A percentile compares a stretch with the other conserved stretches of the same genome.
Evolutionary conservation across 108 stramenopile genomes (phyloP).

Genomic region (Skeletonema costatum): DNA sequence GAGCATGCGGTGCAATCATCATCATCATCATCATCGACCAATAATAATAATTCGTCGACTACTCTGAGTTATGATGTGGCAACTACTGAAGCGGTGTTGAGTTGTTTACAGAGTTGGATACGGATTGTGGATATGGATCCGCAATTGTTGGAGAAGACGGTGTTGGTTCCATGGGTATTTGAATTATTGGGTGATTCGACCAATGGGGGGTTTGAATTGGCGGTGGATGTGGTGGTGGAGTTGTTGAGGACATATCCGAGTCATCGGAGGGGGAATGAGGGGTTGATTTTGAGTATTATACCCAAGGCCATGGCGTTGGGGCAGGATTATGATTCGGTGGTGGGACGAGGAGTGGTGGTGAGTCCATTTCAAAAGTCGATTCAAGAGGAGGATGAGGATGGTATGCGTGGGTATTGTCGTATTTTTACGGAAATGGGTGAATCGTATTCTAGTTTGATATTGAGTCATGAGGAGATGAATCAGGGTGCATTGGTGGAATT

Average conservation of each 20-base stretch:
- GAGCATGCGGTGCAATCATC: constrained; percentile 18
- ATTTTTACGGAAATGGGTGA: constrained; percentile 96
- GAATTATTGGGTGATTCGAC: constrained; percentile 35
- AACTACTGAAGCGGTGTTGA: constrained; percentile 49
- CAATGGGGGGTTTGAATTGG: constrained; percentile 67
- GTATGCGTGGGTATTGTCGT: constrained; percentile 83
- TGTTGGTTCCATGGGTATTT: constrained; percentile 41
- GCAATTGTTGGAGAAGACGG: constrained; percentile 30
- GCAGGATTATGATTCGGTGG: neutral
- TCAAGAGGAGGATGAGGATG: constrained; percentile 81
- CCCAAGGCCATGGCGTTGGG: constrained; percentile 70
- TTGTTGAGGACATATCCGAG: constrained; percentile 78
- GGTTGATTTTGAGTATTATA: constrained; percentile 71
- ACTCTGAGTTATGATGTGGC: constrained; percentile 13
- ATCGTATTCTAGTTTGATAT: constrained; percentile 87
- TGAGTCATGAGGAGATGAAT: constrained; percentile 53
- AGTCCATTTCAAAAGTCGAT: constrained; percentile 40
- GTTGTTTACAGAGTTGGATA: constrained; percentile 71
- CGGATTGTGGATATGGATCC: constrained; percentile 75
- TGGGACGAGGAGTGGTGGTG: neutral
- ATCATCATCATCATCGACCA: too few species aligned
- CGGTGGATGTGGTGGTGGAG: constrained; percentile 90
- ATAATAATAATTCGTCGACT: too few species aligned
- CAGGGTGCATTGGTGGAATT: constrained; percentile 74
- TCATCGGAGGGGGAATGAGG: constrained; percentile 50